Evolutionary conservation across 2,329 filamentous ascomycete species (phyloP), one percentile per base, ranked within the genome.

Genomic region (Claviceps spartinae): DNA sequence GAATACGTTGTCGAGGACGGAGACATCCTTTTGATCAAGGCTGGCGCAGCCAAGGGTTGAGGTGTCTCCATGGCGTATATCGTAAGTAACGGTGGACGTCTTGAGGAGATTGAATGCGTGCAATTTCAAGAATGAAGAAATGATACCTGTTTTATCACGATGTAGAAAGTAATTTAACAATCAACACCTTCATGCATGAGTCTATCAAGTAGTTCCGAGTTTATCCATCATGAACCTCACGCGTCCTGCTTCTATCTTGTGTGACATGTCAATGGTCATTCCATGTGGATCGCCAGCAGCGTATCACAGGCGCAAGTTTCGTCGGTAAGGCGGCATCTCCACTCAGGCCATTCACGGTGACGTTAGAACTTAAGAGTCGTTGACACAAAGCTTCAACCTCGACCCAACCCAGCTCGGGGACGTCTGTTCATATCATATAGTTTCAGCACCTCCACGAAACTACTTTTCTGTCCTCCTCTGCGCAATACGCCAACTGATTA

Each of bases 1-100:
- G 91, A 97, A 49, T 97, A 98, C 68, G 79, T 91, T 5, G 82
- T 93, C 11, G 82, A 90, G 67, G 88, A 94, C 64, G 88, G 87
- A 48, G 88, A 83, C 58, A 82, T 84, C 60, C 67, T 96, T 60
- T 79, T 95, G 62, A 89, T 96, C 78, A 96, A 96, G 78, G 85
- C 85, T 36, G 86, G 86, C 72, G 86, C 86, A 50, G 86, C 86
- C 60, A 90, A 90, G 77, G 72, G 74, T 57, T 86, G 11, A 50
- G 16, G n/a, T 41, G 38, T 41, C n/a, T 34, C 9, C 3, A 34
- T 34, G 30, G 30, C 30, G 9, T 34, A 3, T 34, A 4, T 34
- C 30, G 30, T 11, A 11, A 34, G 30, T 34, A 34, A 34, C 9
- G 9, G 9, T 34, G 30, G 30, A 9, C 30, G 30, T 34, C 38